phyloP scores from a whole-genome alignment of 805 yeast genomes.

The Lipomyces sp. region DNA sequence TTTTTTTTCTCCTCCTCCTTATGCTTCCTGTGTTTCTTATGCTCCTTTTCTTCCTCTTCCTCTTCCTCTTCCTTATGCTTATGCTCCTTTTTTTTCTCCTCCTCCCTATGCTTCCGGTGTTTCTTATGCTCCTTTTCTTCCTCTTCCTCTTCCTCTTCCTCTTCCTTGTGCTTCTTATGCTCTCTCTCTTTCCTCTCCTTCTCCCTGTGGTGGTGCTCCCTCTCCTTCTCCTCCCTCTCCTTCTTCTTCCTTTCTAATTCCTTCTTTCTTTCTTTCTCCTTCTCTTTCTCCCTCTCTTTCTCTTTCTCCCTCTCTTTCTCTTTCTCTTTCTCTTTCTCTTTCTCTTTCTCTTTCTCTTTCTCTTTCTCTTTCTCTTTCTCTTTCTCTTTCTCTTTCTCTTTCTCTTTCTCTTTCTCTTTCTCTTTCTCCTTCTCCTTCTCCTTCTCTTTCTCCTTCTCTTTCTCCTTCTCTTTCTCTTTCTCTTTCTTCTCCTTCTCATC shows the following conservation, averaged over 20 bases:
- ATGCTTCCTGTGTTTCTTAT: conserved; percentile 1
- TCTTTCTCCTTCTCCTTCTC: conserved; percentile 12
- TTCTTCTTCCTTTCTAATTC: conserved; percentile 8
- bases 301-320: conserved; percentile 15
- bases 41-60: conserved; percentile 9
- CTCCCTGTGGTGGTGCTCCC: too few species aligned
- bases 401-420: conserved; percentile 22
- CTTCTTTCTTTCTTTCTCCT: background rate
- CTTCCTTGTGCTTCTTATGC: background rate
- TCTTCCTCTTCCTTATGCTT: conserved; percentile 5
- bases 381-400: conserved; percentile 30
- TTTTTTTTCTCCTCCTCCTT: background rate
- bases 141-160: conserved; percentile 8
- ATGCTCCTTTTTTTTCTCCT: background rate
- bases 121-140: conserved; percentile 1
- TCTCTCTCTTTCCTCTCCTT: conserved; percentile 17
- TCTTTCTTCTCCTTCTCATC: conserved; percentile 11
- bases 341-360: conserved; percentile 23
- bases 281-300: background rate
- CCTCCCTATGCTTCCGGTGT: background rate
- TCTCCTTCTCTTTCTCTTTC: conserved; percentile 35
- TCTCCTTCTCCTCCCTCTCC: conserved; percentile 13
- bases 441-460: conserved; percentile 36
- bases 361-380: conserved; percentile 31
- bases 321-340: conserved; percentile 2